A percentile compares a stretch with the other conserved stretches of the same genome.
These are phyloP conservation scores for Collybia nuda DNA, from an alignment of 768 basidiomycete genomes.

Conservation along the genomic window DNA sequence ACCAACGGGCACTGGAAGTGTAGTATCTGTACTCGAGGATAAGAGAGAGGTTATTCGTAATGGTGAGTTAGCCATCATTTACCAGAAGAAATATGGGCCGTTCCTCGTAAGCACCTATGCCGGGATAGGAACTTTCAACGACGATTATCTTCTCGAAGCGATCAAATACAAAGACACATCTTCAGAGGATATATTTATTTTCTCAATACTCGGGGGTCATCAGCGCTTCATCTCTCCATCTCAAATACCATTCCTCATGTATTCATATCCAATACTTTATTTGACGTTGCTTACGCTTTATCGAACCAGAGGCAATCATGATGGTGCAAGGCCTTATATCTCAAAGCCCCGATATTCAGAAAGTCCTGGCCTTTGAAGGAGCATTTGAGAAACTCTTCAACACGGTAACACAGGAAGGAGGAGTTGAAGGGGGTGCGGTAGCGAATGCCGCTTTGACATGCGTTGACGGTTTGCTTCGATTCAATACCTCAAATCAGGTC, in stretches of 20 bases:
- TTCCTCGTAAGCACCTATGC: no score
- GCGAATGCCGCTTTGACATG: slow-evolving; percentile 85
- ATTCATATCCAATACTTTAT: not conserved
- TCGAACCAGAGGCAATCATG: slow-evolving; percentile 68
- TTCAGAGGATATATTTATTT: slow-evolving; percentile 1
- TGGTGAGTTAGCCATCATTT: slow-evolving; percentile 46
- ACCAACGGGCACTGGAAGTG: slow-evolving; percentile 69
- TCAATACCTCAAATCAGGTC: slow-evolving; percentile 95
- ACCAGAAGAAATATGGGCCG: no score
- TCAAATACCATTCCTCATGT: no score
- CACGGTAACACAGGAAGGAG: slow-evolving; percentile 84
- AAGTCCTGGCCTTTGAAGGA: slow-evolving; percentile 94
- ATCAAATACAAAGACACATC: not conserved
- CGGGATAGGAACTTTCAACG: not conserved
- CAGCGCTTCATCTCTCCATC: no score
- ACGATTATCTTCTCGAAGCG: no score
- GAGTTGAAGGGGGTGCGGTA: slow-evolving; percentile 86
- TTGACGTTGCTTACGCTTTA: slow-evolving; percentile 1
- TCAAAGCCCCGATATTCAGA: slow-evolving; percentile 93
- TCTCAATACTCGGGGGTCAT: no score
- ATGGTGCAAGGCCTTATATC: slow-evolving; percentile 80
- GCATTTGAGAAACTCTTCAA: slow-evolving; percentile 95
- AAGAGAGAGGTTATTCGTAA: slow-evolving; percentile 87
- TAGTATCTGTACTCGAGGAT: slow-evolving; percentile 78
- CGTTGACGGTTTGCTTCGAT: slow-evolving; percentile 83